Evolutionary conservation across 2,329 filamentous ascomycete species (phyloP).

Genomic region (Pseudopithomyces chartarum): DNA sequence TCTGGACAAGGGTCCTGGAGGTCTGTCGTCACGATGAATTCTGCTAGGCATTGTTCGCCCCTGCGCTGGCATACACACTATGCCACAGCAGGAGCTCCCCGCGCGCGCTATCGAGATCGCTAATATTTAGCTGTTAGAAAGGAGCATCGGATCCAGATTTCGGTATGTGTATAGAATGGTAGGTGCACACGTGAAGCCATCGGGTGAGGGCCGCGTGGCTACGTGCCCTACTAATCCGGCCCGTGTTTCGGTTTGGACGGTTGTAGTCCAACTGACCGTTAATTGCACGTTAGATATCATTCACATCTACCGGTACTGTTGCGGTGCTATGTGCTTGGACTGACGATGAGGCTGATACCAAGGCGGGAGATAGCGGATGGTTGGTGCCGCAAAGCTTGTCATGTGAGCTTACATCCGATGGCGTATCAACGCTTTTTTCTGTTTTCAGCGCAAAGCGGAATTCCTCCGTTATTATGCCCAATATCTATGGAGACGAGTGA

Average conservation of each 20-base stretch:
- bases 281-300: too few species aligned
- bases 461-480: too few species aligned
- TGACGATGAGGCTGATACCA: slow-evolving; percentile 3
- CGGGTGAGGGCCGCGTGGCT: not conserved
- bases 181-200: not conserved
- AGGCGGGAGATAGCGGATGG: not conserved
- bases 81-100: not conserved
- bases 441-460: not conserved
- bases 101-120: not conserved
- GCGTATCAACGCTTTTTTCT: not conserved
- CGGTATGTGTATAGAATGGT: not conserved
- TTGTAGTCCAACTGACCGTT: not conserved
- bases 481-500: too few species aligned
- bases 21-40: slow-evolving; percentile 15
- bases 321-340: not conserved
- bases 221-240: not conserved
- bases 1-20: slow-evolving; percentile 11
- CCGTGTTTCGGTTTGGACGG: not conserved
- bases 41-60: slow-evolving; percentile 10
- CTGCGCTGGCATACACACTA: not conserved
- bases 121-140: not conserved
- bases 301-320: too few species aligned
- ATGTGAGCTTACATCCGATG: not conserved
- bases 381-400: not conserved
- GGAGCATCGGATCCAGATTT: not conserved